Base-by-base conservation (phyloP, 1,139 yeast genomes). In the Yamadazyma spencermartinsiae region DNA sequence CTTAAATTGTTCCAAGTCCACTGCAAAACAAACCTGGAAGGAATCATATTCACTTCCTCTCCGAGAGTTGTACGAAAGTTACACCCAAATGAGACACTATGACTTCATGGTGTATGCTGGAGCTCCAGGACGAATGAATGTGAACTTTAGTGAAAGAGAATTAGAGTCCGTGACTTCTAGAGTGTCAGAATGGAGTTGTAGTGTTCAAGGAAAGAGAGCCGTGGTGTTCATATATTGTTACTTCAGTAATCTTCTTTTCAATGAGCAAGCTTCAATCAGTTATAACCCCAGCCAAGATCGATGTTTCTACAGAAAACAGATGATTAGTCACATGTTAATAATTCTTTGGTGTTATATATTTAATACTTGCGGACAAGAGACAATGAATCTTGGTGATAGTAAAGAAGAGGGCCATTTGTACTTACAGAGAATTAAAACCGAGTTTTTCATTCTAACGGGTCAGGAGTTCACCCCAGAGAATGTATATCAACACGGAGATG, bases 31-130 rank as follows among this genome's bases (percentile, higher is more conserved):
- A 4, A 21, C 19, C 16, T 47, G 48, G 51, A n/a, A 20, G 38
- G 41, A 41, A 30, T 37, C 36, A 28, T 38, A 40, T 46, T 17
- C 55, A 46, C 5, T 56, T 44, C 53, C 53, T 0, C 37, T 49
- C 4, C 27, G 52, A n/a, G 49, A 49, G 27, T 25, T 49, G 8
- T 48, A 45, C 25, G 50, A 35, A 45, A 51, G 56, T 37, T 58
- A 36, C 38, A 54, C 40, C 24, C 50, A 29, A 42, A 50, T 41
- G 54, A 57, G 49, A 61, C 86, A 83, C 46, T 79, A 82, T 56
- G 94, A 86, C 53, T 76, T 82, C 40, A 83, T 82, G 49, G 79
- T 82, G 3, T 81, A 70, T 54, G 83, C 87, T 2, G 95, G 95
- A 2, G 86, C 87, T 4, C 89, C 90, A 1, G 76, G 82, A 57